These are phyloP conservation scores for Entonaema liquescens DNA, from an alignment of 495 filamentous ascomycete genomes.

Conservation along the genomic window DNA sequence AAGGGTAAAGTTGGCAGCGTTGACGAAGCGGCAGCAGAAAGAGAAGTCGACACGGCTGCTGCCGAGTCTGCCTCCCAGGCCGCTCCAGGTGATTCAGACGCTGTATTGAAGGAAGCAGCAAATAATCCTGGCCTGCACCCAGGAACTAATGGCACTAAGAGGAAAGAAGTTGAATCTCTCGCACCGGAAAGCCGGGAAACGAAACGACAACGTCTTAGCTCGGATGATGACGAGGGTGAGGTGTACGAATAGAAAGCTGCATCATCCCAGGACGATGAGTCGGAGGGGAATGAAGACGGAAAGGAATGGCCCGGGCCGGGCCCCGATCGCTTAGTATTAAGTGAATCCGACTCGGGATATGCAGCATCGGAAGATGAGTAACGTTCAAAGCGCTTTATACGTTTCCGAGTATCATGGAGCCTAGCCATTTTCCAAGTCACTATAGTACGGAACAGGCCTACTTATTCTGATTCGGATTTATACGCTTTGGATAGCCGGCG, in stretches of 20 bases:
- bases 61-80: conserved; percentile 47
- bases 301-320: not conserved
- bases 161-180: conserved; percentile 44
- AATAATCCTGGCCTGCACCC: conserved; percentile 55
- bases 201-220: conserved; percentile 43
- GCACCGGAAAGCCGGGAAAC: conserved; percentile 39
- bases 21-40: conserved; percentile 46
- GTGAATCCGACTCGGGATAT: not conserved
- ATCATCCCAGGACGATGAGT: not conserved
- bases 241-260: conserved; percentile 40
- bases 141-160: conserved; percentile 47
- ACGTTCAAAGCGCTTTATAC: not conserved
- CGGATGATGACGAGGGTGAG: conserved; percentile 46
- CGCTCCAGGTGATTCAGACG: conserved; percentile 55
- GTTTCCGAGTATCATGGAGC: not conserved
- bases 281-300: not conserved
- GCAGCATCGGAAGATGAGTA: not conserved
- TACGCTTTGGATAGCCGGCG: not conserved
- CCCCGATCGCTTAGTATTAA: not conserved
- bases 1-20: conserved; percentile 45
- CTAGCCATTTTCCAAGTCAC: not conserved
- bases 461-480: not conserved
- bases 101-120: conserved; percentile 56
- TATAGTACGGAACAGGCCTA: not conserved
- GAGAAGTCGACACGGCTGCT: conserved; percentile 41